phyloP scores from a whole-genome alignment of 148 eudicot species.

The Talinum fruticosum region DNA sequence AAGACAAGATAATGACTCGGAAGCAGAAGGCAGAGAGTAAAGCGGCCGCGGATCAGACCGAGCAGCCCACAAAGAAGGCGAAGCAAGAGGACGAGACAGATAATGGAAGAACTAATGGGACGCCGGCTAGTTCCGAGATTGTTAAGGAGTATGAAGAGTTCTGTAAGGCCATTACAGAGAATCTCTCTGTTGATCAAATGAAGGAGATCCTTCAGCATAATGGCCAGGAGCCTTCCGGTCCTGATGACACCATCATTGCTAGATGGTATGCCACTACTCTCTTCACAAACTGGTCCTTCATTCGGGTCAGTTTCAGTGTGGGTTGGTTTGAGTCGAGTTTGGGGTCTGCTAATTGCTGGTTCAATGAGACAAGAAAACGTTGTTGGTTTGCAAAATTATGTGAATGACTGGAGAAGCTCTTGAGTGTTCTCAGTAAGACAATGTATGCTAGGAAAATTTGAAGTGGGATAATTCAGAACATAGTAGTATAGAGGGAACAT shows the following conservation, averaged over 20 bases:
- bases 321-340: no score
- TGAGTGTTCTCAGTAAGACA: no score
- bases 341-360: no score
- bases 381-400: background rate
- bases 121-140: conserved; percentile 17
- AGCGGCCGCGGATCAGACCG: conserved; percentile 35
- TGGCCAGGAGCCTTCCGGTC: conserved; percentile 30
- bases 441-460: no score
- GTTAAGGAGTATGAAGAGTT: conserved; percentile 31
- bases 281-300: background rate
- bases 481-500: no score
- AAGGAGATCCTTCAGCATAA: conserved; percentile 32
- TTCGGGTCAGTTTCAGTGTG: background rate
- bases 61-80: conserved; percentile 45
- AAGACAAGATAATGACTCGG: conserved; percentile 42
- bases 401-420: background rate
- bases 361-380: no score
- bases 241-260: conserved; percentile 27
- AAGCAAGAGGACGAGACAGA: conserved; percentile 38
- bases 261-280: conserved; percentile 24
- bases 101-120: conserved; percentile 19
- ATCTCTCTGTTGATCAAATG: conserved; percentile 32
- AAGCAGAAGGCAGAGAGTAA: conserved; percentile 40
- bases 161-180: conserved; percentile 30
- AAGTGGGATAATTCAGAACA: no score